phyloP scores from a whole-genome alignment of 345 rosid species.

The Ceriops tagal region DNA sequence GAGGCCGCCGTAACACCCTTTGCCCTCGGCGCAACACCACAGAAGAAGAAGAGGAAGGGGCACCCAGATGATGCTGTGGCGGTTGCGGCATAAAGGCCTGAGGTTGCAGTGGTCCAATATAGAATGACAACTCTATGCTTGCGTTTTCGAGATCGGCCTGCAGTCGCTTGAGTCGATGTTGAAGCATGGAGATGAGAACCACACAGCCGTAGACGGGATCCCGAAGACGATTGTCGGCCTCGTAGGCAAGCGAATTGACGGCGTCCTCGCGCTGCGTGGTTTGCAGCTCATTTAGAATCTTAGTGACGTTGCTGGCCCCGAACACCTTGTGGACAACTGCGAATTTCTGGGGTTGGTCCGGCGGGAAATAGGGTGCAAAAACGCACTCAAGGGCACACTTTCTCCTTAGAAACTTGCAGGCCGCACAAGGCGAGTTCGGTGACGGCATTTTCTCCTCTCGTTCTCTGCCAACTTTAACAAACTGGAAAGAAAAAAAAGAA shows the following conservation, averaged over 20 bases:
- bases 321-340: neutral
- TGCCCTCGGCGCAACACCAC: constrained; percentile 28
- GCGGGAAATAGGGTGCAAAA: constrained; percentile 2
- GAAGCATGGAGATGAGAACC: constrained; percentile 64
- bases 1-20: constrained; percentile 34
- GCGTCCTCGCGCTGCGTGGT: constrained; percentile 62
- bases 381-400: neutral
- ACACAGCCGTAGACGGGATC: constrained; percentile 93
- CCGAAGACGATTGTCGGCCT: constrained; percentile 70
- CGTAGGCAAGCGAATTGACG: constrained; percentile 73
- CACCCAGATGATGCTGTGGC: constrained; percentile 31
- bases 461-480: neutral
- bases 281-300: constrained; percentile 62
- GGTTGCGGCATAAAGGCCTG: constrained; percentile 22
- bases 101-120: constrained; percentile 43
- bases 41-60: constrained; percentile 32
- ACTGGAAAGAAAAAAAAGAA: neutral
- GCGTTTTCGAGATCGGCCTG: constrained; percentile 52
- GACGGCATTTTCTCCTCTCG: neutral
- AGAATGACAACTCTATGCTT: constrained; percentile 54
- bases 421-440: constrained; percentile 1
- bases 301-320: constrained; percentile 67
- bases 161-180: constrained; percentile 53
- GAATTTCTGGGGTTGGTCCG: constrained; percentile 1
- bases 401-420: constrained; percentile 1